Conservation (phyloP, 176 grass and related monocot genomes). For the Carex littledalei region DNA sequence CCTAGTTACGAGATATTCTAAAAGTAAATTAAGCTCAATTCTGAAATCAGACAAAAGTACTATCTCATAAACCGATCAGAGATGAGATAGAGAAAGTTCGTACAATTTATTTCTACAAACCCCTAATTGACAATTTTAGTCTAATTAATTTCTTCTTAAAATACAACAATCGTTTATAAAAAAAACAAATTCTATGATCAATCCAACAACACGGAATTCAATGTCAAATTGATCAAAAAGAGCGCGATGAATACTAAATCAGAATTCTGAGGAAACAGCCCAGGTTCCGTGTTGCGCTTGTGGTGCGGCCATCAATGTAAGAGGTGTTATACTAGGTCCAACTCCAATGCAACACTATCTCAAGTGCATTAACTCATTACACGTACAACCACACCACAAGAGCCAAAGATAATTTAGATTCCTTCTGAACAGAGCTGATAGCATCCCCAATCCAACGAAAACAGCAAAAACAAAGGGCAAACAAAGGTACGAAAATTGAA, state of each 20-base stretch:
- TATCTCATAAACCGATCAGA: background rate
- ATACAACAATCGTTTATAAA: background rate
- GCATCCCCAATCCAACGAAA: background rate
- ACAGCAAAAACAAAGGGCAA: background rate
- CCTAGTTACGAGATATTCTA: background rate
- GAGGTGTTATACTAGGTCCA: background rate
- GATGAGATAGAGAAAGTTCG: background rate
- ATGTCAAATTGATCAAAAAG: slow-evolving; percentile 10
- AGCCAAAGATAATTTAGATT: background rate
- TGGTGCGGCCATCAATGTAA: background rate
- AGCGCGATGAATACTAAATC: background rate
- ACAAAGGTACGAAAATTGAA: background rate
- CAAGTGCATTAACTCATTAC: background rate
- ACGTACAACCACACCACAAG: background rate
- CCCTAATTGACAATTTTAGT: background rate
- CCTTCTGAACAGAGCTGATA: background rate
- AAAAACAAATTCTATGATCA: background rate
- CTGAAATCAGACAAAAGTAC: slow-evolving; percentile 1
- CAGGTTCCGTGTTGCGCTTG: background rate
- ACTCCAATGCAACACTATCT: background rate
- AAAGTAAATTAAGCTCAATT: background rate
- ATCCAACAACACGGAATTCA: background rate
- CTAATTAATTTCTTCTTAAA: background rate
- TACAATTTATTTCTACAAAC: background rate
- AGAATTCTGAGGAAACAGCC: background rate